A percentile compares a stretch with the other conserved stretches of the same genome.
phyloP scores from a whole-genome alignment of 768 basidiomycete species.

The Piloderma croceum region DNA sequence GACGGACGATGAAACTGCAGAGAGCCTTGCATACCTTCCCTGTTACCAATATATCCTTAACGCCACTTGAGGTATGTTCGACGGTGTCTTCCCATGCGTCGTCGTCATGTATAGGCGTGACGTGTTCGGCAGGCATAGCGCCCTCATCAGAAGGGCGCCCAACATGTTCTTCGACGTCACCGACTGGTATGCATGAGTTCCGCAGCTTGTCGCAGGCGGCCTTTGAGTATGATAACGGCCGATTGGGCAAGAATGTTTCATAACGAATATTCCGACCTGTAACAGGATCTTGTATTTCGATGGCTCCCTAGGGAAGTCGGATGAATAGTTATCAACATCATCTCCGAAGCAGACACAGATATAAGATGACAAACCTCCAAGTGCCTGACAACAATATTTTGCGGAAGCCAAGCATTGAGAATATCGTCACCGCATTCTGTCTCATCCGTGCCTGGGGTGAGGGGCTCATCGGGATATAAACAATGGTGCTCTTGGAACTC shows the following conservation, averaged over 20 bases:
- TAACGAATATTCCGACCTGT: constrained; percentile 36
- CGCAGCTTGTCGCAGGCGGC: constrained; percentile 27
- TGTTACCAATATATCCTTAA: constrained; percentile 48
- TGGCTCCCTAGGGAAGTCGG: constrained; percentile 29
- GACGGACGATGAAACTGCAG: not conserved
- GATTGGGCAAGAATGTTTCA: constrained; percentile 39
- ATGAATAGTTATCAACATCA: not conserved
- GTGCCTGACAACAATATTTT: constrained; percentile 27
- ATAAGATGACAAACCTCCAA: constrained; percentile 25
- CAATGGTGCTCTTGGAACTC: constrained; percentile 44
- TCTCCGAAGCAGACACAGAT: not conserved
- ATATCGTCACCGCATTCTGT: constrained; percentile 36
- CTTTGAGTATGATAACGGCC: constrained; percentile 32
- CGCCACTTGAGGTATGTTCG: constrained; percentile 33
- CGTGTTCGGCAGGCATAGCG: not conserved
- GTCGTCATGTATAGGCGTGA: too few relatives aligned
- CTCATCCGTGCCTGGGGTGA: constrained; percentile 30
- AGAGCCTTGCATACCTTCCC: constrained; percentile 35
- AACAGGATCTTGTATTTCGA: constrained; percentile 38
- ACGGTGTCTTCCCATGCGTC: constrained; percentile 37
- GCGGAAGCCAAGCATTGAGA: constrained; percentile 46
- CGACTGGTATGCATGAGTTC: constrained; percentile 26
- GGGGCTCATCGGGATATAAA: constrained; percentile 31
- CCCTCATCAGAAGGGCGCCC: constrained; percentile 27
- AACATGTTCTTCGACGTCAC: constrained; percentile 14